Evolutionary conservation across 306 rosid genomes (phyloP).

Genomic region (Vigna unguiculata): DNA sequence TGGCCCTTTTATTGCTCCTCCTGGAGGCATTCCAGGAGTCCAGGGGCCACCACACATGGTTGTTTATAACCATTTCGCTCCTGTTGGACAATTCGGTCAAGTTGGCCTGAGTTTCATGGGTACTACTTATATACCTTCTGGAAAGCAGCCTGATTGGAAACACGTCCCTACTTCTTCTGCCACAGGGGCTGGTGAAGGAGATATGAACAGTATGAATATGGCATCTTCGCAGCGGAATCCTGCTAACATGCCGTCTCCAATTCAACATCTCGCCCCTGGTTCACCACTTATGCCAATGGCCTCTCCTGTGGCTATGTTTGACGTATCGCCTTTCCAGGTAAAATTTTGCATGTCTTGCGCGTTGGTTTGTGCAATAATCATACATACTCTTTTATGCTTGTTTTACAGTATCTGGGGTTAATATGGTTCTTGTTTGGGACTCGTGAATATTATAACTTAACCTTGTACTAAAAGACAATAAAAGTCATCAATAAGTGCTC

Average conservation of each 20-base stretch:
- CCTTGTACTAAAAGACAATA: background rate
- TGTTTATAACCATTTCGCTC: constrained; percentile 97
- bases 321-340: constrained; percentile 98
- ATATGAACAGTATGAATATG: constrained; percentile 73
- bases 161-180: constrained; percentile 78
- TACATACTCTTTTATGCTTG: background rate
- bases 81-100: constrained; percentile 97
- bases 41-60: constrained; percentile 99
- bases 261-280: constrained; percentile 96
- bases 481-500: background rate
- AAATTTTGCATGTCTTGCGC: constrained; percentile 32
- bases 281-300: constrained; percentile 94
- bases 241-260: constrained; percentile 68
- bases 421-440: constrained; percentile 14
- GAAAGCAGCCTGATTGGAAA: constrained; percentile 99
- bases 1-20: constrained; percentile 88
- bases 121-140: constrained; percentile 87
- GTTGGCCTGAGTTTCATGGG: constrained; percentile 99
- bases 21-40: constrained; percentile 93
- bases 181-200: constrained; percentile 67
- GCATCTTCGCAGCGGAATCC: constrained; percentile 73
- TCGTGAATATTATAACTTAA: constrained; percentile 3
- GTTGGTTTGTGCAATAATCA: constrained; percentile 17
- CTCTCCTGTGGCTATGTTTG: constrained; percentile 91
- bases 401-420: constrained; percentile 16